Percentiles rank a stretch among this genome's conserved stretches.
These are phyloP conservation scores for Jamesozyma rosinii DNA, from an alignment of 805 yeast genomes.

Conservation along the genomic window DNA sequence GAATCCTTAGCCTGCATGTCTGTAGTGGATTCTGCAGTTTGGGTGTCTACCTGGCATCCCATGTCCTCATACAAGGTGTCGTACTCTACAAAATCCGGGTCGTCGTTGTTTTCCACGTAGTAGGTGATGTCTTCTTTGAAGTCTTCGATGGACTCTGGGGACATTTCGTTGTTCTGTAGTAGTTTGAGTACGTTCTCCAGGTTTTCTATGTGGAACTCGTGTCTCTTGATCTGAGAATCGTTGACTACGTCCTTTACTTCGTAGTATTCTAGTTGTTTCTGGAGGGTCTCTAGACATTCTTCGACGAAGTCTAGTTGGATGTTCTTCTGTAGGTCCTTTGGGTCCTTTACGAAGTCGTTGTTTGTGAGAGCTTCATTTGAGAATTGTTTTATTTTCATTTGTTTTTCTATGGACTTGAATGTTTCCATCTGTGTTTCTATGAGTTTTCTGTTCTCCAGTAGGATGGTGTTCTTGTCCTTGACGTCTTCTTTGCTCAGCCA, in stretches of 20 bases:
- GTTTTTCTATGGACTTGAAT: constrained; percentile 88
- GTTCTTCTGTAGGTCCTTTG: constrained; percentile 68
- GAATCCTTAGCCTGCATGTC: constrained; percentile 1
- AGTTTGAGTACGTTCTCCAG: constrained; percentile 70
- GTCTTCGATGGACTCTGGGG: constrained; percentile 64
- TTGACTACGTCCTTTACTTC: constrained; percentile 38
- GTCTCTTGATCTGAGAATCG: constrained; percentile 46
- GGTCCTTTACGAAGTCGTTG: constrained; percentile 53
- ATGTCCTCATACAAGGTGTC: constrained; percentile 86
- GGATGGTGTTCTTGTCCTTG: constrained; percentile 68
- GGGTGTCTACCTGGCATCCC: constrained; percentile 33
- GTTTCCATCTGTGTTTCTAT: constrained; percentile 85
- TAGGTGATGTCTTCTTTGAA: constrained; percentile 85
- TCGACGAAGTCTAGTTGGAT: constrained; percentile 65
- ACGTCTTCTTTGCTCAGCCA: constrained; percentile 90
- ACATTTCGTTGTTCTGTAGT: constrained; percentile 71
- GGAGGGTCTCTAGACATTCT: constrained; percentile 66
- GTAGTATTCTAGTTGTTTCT: constrained; percentile 66
- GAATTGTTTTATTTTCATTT: constrained; percentile 88
- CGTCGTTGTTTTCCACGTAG: constrained; percentile 88
- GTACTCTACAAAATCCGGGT: constrained; percentile 86
- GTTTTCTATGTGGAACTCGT: constrained; percentile 66
- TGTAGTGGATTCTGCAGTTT: constrained; percentile 5
- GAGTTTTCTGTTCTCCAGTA: constrained; percentile 64
- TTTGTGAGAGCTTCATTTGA: constrained; percentile 79